Percentiles rank a stretch among this genome's conserved stretches.
phyloP scores from a whole-genome alignment of 169 alveolate genomes.

The Eimeria sp. region DNA sequence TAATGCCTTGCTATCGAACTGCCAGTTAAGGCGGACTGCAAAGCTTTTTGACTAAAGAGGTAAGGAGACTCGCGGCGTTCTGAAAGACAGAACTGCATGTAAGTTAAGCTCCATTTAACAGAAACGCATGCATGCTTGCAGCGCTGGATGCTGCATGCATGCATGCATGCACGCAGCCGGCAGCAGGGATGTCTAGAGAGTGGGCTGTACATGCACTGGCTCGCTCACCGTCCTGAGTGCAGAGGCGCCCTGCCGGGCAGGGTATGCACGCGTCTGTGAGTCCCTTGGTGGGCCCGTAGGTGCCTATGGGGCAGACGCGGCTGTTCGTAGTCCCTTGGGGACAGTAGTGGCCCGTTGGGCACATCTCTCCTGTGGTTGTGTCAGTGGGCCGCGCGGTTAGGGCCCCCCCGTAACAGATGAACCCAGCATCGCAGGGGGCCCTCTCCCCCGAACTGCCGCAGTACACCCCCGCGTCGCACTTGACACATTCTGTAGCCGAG shows the following conservation, averaged over 20 bases:
- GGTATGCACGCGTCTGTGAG: slow-evolving; percentile 17
- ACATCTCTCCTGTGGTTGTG: background rate
- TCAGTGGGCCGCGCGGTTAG: slow-evolving; percentile 11
- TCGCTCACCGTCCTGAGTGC: slow-evolving; percentile 40
- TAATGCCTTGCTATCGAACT: too few relatives aligned
- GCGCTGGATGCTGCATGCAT: too few relatives aligned
- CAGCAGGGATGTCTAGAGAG: too few relatives aligned
- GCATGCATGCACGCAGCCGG: too few relatives aligned
- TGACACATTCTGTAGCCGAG: background rate
- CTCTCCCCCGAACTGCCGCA: slow-evolving; percentile 26
- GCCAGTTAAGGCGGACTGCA: background rate
- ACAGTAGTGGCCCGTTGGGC: slow-evolving; percentile 59
- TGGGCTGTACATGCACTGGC: too few relatives aligned
- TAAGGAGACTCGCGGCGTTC: background rate
- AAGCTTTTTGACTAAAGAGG: background rate
- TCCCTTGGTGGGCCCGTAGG: slow-evolving; percentile 51
- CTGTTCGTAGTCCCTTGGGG: slow-evolving; percentile 28
- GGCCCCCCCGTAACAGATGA: slow-evolving; percentile 53
- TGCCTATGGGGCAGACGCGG: slow-evolving; percentile 57
- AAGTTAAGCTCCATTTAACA: background rate
- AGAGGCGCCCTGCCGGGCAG: slow-evolving; percentile 67
- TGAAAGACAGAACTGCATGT: background rate
- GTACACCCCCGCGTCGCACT: slow-evolving; percentile 48
- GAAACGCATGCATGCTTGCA: too few relatives aligned
- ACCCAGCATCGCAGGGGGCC: slow-evolving; percentile 62